These are phyloP conservation scores for Malus hybrid DNA, from an alignment of 331 rosid genomes.

Conservation along the genomic window DNA sequence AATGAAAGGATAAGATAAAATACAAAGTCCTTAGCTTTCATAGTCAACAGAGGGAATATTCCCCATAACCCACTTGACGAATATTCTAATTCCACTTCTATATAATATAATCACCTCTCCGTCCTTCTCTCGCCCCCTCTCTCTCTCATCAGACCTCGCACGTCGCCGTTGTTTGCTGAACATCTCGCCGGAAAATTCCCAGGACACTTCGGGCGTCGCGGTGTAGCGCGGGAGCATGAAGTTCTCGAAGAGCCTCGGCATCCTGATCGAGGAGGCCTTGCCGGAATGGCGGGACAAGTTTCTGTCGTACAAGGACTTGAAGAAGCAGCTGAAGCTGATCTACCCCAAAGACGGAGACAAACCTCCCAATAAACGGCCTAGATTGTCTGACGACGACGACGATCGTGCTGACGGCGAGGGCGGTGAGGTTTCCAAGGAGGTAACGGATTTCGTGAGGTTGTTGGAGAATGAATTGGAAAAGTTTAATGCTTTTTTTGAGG, in stretches of 20 bases:
- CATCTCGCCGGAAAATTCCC: background rate
- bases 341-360: conserved; percentile 32
- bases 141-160: background rate
- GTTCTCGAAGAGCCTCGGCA: conserved; percentile 69
- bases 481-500: conserved; percentile 56
- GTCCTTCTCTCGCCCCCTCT: background rate
- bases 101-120: background rate
- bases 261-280: conserved; percentile 62
- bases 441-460: conserved; percentile 44
- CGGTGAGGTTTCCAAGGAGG: conserved; percentile 38
- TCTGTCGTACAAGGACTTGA: conserved; percentile 64
- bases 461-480: conserved; percentile 66
- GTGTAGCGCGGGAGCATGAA: conserved; percentile 37
- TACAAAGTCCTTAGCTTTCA: background rate
- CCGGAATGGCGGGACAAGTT: conserved; percentile 84
- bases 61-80: conserved; percentile 1
- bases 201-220: background rate
- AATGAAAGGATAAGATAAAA: background rate
- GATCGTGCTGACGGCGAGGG: conserved; percentile 16
- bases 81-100: conserved; percentile 6
- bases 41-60: background rate
- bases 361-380: conserved; percentile 29
- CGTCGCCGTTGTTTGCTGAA: background rate
- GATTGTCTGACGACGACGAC: conserved; percentile 8
- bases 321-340: conserved; percentile 65